Base-by-base conservation (phyloP, 371 early-diverging fungal species). In the Saksenaea vasiformis region DNA sequence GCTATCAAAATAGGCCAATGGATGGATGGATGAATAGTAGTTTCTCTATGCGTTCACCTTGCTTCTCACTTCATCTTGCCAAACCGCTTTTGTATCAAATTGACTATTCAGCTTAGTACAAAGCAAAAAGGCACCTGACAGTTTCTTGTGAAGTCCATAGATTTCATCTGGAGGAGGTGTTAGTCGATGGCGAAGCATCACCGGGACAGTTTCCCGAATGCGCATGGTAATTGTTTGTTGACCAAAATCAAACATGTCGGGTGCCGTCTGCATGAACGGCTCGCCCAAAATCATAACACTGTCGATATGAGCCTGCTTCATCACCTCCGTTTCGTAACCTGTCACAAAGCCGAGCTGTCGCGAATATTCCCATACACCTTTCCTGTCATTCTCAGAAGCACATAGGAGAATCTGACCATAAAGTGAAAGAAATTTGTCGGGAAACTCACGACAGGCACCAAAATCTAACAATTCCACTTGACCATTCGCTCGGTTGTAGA, bases 161-260 rank as follows among this genome's bases (percentile, higher is more conserved):
- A 94, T 94, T 70, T 95, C 98, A 62, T 97, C 98, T 5, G 98
- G 98, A 15, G 98, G 98, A 5, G 98, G 98, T 5, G 95, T 96
- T 56, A 98, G 71, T 34, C 98, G 80, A 63, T 97, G 90, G 51
- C 89, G 84, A 57, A 98, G 84, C 97, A 98, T 98, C 14, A 91
- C 87, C 7, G 98, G 98, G 60, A 98, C 96, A 13, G 90, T 87
- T 27, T 89, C 88, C 44, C 93, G 89, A 15, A 98, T 93, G 1
- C 90, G 80, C 22, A 72, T 72, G 1, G 96, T 94, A 9, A 98
- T 88, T 14, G 91, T 90, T 66, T 94, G 96, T 36, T 68, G 69
- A 5, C 78, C 82, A 70, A 97, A 98, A 61, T 96, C 90, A 72
- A 90, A 97, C 4, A 71, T 10, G 31, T 82, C 86, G 0, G 85